These are phyloP conservation scores for Urtica urens DNA, from an alignment of 306 rosid genomes.

Conservation along the genomic window DNA sequence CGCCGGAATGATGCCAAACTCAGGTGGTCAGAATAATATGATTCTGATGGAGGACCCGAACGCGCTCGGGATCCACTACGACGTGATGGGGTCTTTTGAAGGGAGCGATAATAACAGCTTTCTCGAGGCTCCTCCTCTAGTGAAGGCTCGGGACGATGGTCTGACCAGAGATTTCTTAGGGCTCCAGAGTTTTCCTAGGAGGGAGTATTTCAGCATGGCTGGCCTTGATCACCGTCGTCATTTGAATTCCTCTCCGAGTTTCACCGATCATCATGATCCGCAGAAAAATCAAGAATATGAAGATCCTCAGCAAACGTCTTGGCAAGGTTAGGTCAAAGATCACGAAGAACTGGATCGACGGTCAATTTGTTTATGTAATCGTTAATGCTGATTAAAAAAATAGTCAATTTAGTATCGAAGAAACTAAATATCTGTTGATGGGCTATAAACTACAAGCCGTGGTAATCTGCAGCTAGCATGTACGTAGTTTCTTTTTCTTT, in stretches of 20 bases:
- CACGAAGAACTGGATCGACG: no score
- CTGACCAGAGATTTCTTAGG: constrained; percentile 69
- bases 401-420: no score
- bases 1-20: background rate
- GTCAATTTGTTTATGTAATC: no score
- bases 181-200: constrained; percentile 32
- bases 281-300: constrained; percentile 27
- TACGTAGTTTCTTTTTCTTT: no score
- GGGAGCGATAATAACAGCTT: no score
- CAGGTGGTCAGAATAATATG: background rate
- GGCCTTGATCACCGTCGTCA: constrained; percentile 27
- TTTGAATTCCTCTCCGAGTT: constrained; percentile 26
- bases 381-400: no score
- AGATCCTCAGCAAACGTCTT: constrained; percentile 29
- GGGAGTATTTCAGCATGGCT: constrained; percentile 30
- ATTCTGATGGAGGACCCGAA: background rate
- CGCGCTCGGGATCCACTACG: background rate
- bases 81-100: no score
- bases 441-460: no score
- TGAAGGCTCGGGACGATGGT: background rate
- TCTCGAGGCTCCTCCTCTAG: background rate
- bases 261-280: constrained; percentile 12
- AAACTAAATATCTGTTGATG: no score
- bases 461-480: no score
- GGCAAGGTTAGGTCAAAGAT: constrained; percentile 43